phyloP scores from a whole-genome alignment of 2,329 filamentous ascomycete species.

The Sclerotinia minor region DNA sequence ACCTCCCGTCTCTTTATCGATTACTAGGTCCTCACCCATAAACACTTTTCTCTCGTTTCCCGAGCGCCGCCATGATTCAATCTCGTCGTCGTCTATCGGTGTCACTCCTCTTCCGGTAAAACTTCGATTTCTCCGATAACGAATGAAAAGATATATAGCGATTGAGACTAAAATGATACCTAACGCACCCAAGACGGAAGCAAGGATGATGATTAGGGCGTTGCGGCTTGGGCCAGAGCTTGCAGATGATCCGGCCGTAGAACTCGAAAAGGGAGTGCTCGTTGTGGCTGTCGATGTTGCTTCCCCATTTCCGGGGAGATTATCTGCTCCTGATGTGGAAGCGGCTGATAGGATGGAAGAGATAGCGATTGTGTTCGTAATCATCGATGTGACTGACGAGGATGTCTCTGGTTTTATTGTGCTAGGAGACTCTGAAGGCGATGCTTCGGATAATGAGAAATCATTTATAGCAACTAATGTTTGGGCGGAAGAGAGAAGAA shows the following conservation, averaged over 20 bases:
- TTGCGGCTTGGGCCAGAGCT: slow-evolving; percentile 24
- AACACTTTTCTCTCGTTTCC: slow-evolving; percentile 21
- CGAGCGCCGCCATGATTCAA: slow-evolving; percentile 57
- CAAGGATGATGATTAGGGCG: slow-evolving; percentile 36
- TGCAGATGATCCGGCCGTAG: slow-evolving; percentile 28
- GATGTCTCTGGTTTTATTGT: not conserved
- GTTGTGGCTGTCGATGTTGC: slow-evolving; percentile 18
- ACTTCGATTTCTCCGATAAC: slow-evolving; percentile 36
- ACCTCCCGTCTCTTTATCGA: slow-evolving; percentile 24
- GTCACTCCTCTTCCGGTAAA: slow-evolving; percentile 58
- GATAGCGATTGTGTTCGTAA: slow-evolving; percentile 30
- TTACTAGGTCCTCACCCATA: slow-evolving; percentile 1
- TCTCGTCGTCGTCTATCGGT: slow-evolving; percentile 65
- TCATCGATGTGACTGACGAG: slow-evolving; percentile 22
- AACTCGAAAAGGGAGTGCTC: slow-evolving; percentile 26
- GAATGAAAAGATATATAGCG: slow-evolving; percentile 32
- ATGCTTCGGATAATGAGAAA: slow-evolving; percentile 9
- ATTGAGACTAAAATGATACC: slow-evolving; percentile 33
- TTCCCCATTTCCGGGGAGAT: slow-evolving; percentile 12
- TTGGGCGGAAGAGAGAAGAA: slow-evolving; percentile 23
- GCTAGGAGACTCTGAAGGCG: not conserved
- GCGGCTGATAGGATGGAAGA: slow-evolving; percentile 28
- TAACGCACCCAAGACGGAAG: slow-evolving; percentile 35
- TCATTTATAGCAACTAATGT: slow-evolving; percentile 19
- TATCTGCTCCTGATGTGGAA: slow-evolving; percentile 16